Conservation (phyloP, 2,329 filamentous ascomycete genomes). For the Sclerotinia trifoliorum region DNA sequence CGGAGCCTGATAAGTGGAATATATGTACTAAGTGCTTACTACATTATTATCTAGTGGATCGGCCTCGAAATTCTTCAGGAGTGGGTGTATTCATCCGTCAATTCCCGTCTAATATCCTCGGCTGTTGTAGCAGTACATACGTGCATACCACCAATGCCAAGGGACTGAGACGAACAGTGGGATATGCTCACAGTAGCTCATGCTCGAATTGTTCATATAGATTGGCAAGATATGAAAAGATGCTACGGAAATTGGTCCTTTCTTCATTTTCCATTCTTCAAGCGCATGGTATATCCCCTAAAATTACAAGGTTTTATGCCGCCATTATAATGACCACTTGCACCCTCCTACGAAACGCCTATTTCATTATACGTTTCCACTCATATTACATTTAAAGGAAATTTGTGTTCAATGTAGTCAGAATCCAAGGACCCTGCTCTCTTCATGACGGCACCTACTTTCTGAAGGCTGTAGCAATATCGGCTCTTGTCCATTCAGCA, state of each 20-base stretch:
- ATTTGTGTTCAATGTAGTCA: conserved; percentile 10
- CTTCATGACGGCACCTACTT: conserved; percentile 26
- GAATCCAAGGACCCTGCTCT: neutral
- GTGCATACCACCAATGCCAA: neutral
- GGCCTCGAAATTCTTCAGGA: neutral
- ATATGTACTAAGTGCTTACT: conserved; percentile 5
- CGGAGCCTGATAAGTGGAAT: neutral
- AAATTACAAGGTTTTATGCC: conserved; percentile 14
- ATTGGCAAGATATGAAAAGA: neutral
- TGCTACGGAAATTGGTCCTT: neutral
- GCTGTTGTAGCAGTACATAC: neutral
- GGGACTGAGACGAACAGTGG: neutral
- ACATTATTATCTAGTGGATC: neutral
- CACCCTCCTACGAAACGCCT: conserved; percentile 50
- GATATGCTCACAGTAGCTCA: neutral
- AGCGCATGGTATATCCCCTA: conserved; percentile 20
- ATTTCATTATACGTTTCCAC: conserved; percentile 43
- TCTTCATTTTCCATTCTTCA: conserved; percentile 13
- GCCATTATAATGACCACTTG: neutral
- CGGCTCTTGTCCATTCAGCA: conserved; percentile 64
- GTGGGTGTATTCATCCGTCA: neutral
- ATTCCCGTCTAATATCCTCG: neutral
- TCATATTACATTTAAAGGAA: conserved; percentile 26
- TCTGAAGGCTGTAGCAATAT: conserved; percentile 59
- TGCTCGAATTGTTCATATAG: neutral